Evolutionary conservation across 306 rosid species (phyloP), one percentile per base, ranked within the genome.

Genomic region (Castanea mollissima): DNA sequence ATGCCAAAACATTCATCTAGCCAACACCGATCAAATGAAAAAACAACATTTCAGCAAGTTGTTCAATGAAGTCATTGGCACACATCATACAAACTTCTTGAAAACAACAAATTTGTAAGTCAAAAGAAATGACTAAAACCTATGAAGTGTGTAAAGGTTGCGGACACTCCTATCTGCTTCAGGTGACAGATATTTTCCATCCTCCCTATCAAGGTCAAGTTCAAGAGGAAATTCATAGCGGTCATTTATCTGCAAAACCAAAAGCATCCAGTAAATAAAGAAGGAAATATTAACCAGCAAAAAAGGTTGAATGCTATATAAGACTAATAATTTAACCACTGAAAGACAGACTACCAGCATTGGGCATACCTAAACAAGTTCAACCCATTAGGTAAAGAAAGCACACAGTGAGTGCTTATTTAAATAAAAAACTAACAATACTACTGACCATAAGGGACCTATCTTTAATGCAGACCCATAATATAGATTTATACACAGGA

Each of bases 221-320:
- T 94, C 89, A 84, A 92, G 87, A 77, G 98, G 98, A 84, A 92
- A 94, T 86, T 94, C 97, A 77, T 94, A 94, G 75, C 97, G 97
- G 78, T 94, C 98, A 80, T 94, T 94, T 76, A 94, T 92, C 97
- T 94, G 91, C 86, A 71, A 84, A 69, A 51, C 10, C 46, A 64
- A 75, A 41, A 63, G 44, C 55, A 64, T 55, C 34, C 21, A 68
- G 3, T 79, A 29, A 60, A 51, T 21, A 59, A 74, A 78, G 21
- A 73, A 68, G 11, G 20, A 56, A 15, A 25, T 10, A 44, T 52
- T 25, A 67, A 77, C 65, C 23, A 79, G 27, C 5, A 23, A 34
- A 1, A 70, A 34, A 54, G 38, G 21, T 2, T 18, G 19, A n/a
- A 35, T 32, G 55, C 32, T 5, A 71, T 71, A 57, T 20, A 71